These are phyloP conservation scores for Scheffersomyces titani DNA, from an alignment of 1,139 yeast species.

Conservation along the genomic window DNA sequence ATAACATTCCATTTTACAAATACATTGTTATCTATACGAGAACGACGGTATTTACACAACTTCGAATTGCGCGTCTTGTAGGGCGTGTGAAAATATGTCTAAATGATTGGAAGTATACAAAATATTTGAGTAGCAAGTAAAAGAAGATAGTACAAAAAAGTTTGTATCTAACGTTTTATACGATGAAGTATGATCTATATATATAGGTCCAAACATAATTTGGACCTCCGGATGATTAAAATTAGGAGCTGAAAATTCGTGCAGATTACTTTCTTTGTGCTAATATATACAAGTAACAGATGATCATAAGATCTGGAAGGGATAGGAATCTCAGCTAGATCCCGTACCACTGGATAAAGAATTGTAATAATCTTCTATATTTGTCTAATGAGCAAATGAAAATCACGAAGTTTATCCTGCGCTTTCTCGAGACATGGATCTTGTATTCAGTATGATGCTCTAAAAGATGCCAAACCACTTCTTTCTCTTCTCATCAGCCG, in stretches of 20 bases:
- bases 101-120: background rate
- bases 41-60: background rate
- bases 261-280: background rate
- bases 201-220: background rate
- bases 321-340: background rate
- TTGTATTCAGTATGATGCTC: background rate
- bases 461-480: conserved; percentile 42
- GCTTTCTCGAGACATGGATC: background rate
- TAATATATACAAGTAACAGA: background rate
- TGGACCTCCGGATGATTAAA: background rate
- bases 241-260: background rate
- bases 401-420: background rate
- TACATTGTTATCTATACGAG: background rate
- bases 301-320: background rate
- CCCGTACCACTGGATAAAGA: background rate
- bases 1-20: no score
- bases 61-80: background rate
- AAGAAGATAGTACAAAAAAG: background rate
- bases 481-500: conserved; percentile 15
- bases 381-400: no score
- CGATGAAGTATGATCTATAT: background rate
- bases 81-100: background rate
- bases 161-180: background rate
- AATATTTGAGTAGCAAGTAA: background rate
- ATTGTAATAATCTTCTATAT: background rate